These are phyloP conservation scores for Annulohypoxylon nitens DNA, from an alignment of 495 filamentous ascomycete genomes.

Conservation along the genomic window DNA sequence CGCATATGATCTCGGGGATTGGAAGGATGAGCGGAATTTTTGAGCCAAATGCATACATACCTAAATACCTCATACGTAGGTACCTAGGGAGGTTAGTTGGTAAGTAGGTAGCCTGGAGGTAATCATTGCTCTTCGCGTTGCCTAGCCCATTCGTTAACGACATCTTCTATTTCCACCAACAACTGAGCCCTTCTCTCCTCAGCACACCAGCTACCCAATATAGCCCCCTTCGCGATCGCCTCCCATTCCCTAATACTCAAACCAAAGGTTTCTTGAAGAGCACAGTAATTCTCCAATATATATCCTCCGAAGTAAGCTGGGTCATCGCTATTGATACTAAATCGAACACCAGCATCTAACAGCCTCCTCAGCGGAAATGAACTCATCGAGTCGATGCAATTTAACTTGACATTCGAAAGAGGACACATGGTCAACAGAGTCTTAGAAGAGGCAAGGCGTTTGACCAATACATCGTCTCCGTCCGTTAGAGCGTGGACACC, in stretches of 20 bases:
- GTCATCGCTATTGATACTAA: slow-evolving; percentile 82
- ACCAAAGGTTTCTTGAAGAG: slow-evolving; percentile 77
- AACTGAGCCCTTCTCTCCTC: slow-evolving; percentile 62
- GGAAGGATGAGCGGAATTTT: not conserved
- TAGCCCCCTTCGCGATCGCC: slow-evolving; percentile 69
- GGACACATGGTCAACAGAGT: slow-evolving; percentile 78
- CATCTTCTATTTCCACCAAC: slow-evolving; percentile 52
- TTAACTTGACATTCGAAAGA: slow-evolving; percentile 76
- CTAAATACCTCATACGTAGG: not conserved
- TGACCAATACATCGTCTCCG: slow-evolving; percentile 71
- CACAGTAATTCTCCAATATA: slow-evolving; percentile 80
- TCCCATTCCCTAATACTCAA: slow-evolving; percentile 74
- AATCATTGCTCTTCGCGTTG: not conserved
- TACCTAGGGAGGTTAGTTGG: not conserved
- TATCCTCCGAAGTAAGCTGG: slow-evolving; percentile 86
- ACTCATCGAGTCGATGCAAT: slow-evolving; percentile 67
- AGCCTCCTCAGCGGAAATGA: slow-evolving; percentile 75
- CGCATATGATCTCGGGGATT: not conserved
- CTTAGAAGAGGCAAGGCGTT: slow-evolving; percentile 65
- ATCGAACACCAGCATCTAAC: slow-evolving; percentile 73
- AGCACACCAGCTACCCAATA: slow-evolving; percentile 73
- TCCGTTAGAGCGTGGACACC: slow-evolving; percentile 69
- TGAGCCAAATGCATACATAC: not conserved
- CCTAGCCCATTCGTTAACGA: slow-evolving; percentile 37
- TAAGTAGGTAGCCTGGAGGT: not conserved